A percentile compares a stretch with the other conserved stretches of the same genome.
Evolutionary conservation across 495 filamentous ascomycete genomes (phyloP).

Genomic region (Hyaloscypha finlandica): DNA sequence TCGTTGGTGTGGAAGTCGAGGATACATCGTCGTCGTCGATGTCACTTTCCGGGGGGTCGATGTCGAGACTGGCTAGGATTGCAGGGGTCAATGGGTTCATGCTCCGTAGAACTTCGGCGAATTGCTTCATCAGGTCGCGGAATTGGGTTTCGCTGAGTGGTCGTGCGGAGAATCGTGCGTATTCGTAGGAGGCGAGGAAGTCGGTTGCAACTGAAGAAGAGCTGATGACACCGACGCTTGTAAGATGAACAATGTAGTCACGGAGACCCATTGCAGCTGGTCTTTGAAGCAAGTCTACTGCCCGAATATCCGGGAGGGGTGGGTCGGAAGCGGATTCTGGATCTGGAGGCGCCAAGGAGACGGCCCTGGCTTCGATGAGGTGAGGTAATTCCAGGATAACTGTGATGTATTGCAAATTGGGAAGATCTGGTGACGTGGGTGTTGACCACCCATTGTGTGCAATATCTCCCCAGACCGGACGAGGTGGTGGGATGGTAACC

Average conservation of each 20-base stretch:
- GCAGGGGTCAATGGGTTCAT: conserved; percentile 67
- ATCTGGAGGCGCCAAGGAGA: conserved; percentile 75
- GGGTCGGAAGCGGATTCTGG: conserved; percentile 42
- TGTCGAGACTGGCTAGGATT: conserved; percentile 29
- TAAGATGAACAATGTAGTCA: conserved; percentile 76
- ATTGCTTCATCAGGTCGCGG: conserved; percentile 80
- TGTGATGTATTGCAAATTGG: conserved; percentile 74
- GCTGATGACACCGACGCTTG: conserved; percentile 62
- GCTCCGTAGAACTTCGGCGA: conserved; percentile 74
- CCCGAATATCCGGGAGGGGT: conserved; percentile 52
- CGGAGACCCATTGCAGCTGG: conserved; percentile 74
- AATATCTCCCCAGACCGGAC: conserved; percentile 67
- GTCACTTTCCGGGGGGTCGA: conserved; percentile 45
- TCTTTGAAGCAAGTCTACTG: conserved; percentile 71
- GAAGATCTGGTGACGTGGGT: conserved; percentile 69
- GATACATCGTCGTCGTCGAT: conserved; percentile 47
- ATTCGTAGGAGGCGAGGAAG: conserved; percentile 80
- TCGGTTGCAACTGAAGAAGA: conserved; percentile 53
- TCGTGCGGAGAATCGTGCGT: conserved; percentile 71
- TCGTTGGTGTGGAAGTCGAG: conserved; percentile 40
- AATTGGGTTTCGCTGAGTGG: conserved; percentile 66
- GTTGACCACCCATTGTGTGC: conserved; percentile 90
- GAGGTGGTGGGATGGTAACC: conserved; percentile 18
- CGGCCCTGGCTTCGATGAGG: conserved; percentile 89
- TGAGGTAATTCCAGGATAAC: conserved; percentile 89